Evolutionary conservation across 2,329 filamentous ascomycete genomes (phyloP).

Genomic region (Elsinoe fawcettii): DNA sequence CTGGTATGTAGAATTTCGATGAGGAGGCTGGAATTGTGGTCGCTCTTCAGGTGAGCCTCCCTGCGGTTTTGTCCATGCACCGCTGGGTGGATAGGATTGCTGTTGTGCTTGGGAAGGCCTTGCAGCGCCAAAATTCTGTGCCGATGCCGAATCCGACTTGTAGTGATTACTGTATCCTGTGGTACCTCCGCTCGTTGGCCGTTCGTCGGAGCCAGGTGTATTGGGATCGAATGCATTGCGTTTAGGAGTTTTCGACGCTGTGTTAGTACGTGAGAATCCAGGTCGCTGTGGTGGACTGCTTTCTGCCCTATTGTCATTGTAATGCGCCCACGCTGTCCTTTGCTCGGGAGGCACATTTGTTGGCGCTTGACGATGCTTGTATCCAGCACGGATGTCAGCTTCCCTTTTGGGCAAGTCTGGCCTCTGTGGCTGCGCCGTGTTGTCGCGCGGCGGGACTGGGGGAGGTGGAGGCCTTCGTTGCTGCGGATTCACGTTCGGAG

Average conservation of each 20-base stretch:
- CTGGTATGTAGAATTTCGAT: slow-evolving; percentile 9
- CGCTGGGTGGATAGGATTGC: slow-evolving; percentile 42
- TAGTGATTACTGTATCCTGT: slow-evolving; percentile 25
- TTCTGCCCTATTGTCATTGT: slow-evolving; percentile 22
- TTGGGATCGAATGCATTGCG: slow-evolving; percentile 52
- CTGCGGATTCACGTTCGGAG: slow-evolving; percentile 18
- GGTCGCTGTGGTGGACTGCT: slow-evolving; percentile 20
- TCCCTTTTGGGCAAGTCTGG: slow-evolving; percentile 30
- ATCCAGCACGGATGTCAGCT: slow-evolving; percentile 31
- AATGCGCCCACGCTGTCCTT: slow-evolving; percentile 32
- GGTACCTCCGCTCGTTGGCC: slow-evolving; percentile 43
- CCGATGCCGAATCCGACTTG: not conserved
- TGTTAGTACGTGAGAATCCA: slow-evolving; percentile 33
- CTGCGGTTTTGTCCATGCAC: slow-evolving; percentile 43
- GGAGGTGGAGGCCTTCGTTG: slow-evolving; percentile 24
- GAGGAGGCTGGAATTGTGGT: not conserved
- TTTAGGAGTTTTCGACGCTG: slow-evolving; percentile 37
- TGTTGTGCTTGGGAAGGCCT: not conserved
- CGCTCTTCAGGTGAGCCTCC: not conserved
- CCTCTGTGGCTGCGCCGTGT: not conserved
- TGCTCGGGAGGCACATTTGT: slow-evolving; percentile 19
- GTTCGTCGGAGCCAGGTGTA: slow-evolving; percentile 52
- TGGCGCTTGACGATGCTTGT: slow-evolving; percentile 26
- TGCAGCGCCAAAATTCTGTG: not conserved
- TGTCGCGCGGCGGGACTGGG: slow-evolving; percentile 3